A percentile compares a stretch with the other conserved stretches of the same genome.
These are phyloP conservation scores for Irpex sp. DNA, from an alignment of 1,284 basidiomycete species.

Conservation along the genomic window DNA sequence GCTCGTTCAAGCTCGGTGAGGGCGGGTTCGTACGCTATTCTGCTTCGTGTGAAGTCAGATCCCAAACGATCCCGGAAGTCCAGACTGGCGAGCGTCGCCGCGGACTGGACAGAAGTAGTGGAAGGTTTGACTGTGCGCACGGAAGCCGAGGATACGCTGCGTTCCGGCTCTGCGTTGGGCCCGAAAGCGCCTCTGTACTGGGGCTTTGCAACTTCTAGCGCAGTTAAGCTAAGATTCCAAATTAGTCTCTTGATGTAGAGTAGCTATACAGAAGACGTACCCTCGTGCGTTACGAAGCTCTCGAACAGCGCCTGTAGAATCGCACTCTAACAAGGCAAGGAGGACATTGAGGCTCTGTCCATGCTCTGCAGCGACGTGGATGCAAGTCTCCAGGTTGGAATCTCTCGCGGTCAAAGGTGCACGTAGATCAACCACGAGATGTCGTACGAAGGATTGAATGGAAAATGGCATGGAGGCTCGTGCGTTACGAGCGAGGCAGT, in stretches of 20 bases:
- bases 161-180: conserved; percentile 38
- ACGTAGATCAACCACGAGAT: conserved; percentile 63
- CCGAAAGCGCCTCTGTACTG: conserved; percentile 60
- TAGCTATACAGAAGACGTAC: conserved; percentile 35
- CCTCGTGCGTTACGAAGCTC: conserved; percentile 65
- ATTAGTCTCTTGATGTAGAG: neutral
- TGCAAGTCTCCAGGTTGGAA: conserved; percentile 84
- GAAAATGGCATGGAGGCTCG: conserved; percentile 34
- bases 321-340: conserved; percentile 58
- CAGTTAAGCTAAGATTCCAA: conserved; percentile 47
- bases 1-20: conserved; percentile 12
- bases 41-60: conserved; percentile 10
- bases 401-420: conserved; percentile 69
- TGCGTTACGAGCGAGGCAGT: conserved; percentile 60
- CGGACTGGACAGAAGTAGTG: neutral
- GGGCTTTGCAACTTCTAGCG: conserved; percentile 60
- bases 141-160: conserved; percentile 52
- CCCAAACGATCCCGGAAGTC: conserved; percentile 19
- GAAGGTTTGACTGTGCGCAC: conserved; percentile 49
- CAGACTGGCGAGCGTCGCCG: neutral
- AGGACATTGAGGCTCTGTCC: conserved; percentile 70
- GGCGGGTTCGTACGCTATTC: neutral
- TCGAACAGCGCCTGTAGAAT: conserved; percentile 48
- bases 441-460: conserved; percentile 56
- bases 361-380: conserved; percentile 91